Evolutionary conservation across 2,329 filamentous ascomycete species (phyloP).

Genomic region (Diaporthe amygdali): DNA sequence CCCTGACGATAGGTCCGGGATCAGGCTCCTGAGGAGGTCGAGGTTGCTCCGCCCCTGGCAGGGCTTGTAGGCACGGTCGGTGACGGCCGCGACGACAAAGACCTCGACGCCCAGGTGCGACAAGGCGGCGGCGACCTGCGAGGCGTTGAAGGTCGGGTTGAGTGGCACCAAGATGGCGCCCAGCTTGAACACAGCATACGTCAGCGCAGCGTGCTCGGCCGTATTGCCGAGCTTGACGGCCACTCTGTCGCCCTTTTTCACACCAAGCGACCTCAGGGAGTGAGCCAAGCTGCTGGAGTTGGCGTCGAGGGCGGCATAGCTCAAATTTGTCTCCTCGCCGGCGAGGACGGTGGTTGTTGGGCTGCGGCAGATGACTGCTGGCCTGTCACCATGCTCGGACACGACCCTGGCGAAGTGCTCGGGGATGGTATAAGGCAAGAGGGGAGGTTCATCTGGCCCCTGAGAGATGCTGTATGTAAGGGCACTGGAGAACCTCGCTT

Average conservation of each 20-base stretch:
- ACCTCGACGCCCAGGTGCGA: conserved; percentile 75
- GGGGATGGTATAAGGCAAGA: conserved; percentile 72
- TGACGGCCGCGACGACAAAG: conserved; percentile 85
- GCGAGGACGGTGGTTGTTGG: conserved; percentile 56
- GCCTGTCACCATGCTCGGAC: conserved; percentile 65
- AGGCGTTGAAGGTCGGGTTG: conserved; percentile 85
- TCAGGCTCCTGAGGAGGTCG: conserved; percentile 49
- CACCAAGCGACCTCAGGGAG: conserved; percentile 72
- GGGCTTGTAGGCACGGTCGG: conserved; percentile 75
- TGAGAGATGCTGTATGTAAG: conserved; percentile 18
- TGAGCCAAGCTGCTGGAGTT: conserved; percentile 78
- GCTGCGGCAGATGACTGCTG: conserved; percentile 58
- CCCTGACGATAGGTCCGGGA: conserved; percentile 44
- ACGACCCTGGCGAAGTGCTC: conserved; percentile 74
- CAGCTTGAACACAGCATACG: conserved; percentile 91
- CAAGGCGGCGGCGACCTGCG: conserved; percentile 80
- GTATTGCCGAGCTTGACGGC: conserved; percentile 88
- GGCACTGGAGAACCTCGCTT: conserved; percentile 9
- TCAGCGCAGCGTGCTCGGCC: conserved; percentile 81
- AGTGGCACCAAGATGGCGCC: conserved; percentile 94
- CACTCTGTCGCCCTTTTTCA: conserved; percentile 82
- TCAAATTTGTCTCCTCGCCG: conserved; percentile 69
- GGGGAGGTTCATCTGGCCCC: conserved; percentile 54
- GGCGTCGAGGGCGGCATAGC: conserved; percentile 76
- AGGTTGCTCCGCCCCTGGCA: conserved; percentile 59